phyloP scores from a whole-genome alignment of 2,329 filamentous ascomycete species.

The Talaromyces sp. region DNA sequence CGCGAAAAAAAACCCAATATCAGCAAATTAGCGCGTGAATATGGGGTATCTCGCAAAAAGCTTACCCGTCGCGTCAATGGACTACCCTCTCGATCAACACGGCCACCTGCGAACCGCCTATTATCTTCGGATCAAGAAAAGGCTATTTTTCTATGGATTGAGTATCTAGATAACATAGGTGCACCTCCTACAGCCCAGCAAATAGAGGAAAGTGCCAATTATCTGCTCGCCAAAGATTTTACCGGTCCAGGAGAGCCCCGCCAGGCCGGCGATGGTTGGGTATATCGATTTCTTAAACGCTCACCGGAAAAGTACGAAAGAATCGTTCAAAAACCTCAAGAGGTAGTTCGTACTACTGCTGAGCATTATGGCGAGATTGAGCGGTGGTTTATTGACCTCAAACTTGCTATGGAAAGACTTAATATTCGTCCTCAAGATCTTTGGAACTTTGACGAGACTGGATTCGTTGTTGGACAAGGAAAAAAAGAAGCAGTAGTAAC shows the following conservation, averaged over 20 bases:
- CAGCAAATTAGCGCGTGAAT: not conserved
- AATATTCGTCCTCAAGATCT: not conserved
- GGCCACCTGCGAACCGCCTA: not conserved
- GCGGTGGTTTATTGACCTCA: not conserved
- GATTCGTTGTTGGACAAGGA: not conserved
- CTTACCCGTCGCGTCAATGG: not conserved
- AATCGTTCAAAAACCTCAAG: not conserved
- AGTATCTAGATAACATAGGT: not conserved
- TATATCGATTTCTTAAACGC: not conserved
- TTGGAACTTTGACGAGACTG: not conserved
- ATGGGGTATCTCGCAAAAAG: not conserved
- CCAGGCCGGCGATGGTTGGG: not conserved
- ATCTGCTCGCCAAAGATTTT: not conserved
- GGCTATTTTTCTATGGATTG: not conserved
- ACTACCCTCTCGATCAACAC: not conserved
- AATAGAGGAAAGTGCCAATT: not conserved
- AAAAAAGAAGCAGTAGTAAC: not conserved
- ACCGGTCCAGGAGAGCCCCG: not conserved
- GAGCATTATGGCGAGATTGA: not conserved
- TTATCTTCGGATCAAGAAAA: not conserved
- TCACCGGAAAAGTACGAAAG: not conserved
- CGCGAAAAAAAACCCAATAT: not conserved
- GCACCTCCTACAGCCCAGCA: not conserved
- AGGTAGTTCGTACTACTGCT: not conserved
- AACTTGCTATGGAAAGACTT: not conserved